Evolutionary conservation across 306 rosid genomes (phyloP).

Genomic region (Oxytropis ochrocephala): DNA sequence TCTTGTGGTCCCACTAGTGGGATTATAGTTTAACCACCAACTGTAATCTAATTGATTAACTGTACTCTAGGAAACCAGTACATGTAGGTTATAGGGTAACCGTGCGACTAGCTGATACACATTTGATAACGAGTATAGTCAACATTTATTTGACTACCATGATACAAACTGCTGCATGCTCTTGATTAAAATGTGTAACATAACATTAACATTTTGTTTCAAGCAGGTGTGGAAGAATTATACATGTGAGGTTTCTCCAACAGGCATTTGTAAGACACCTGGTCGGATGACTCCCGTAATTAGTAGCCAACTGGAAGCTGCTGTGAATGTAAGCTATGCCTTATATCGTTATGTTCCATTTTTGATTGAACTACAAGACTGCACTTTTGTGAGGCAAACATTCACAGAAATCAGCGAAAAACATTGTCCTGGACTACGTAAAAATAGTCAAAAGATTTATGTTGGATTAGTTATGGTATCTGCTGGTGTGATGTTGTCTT

Average conservation of each 20-base stretch:
- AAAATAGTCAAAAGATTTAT: constrained; percentile 48
- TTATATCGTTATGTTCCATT: constrained; percentile 68
- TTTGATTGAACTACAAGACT: constrained; percentile 61
- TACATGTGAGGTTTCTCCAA: constrained; percentile 43
- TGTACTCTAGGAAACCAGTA: too few relatives aligned
- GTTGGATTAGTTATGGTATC: constrained; percentile 64
- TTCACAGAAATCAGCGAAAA: constrained; percentile 46
- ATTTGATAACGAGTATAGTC: not conserved
- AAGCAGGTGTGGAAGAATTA: constrained; percentile 65
- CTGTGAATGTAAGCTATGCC: constrained; percentile 61
- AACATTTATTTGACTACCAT: not conserved
- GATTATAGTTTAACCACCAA: too few relatives aligned
- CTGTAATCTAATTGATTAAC: too few relatives aligned
- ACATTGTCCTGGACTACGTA: constrained; percentile 64
- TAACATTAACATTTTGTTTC: constrained; percentile 5
- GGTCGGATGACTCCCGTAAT: constrained; percentile 72
- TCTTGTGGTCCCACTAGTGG: not conserved
- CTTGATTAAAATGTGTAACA: not conserved
- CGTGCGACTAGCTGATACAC: too few relatives aligned
- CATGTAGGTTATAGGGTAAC: too few relatives aligned
- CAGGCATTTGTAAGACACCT: constrained; percentile 39
- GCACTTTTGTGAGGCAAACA: constrained; percentile 58
- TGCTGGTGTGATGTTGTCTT: constrained; percentile 63
- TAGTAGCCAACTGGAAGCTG: constrained; percentile 49
- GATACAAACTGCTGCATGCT: not conserved